Base-by-base conservation (phyloP, 1,284 basidiomycete species). In the Prillingera fragicola region DNA sequence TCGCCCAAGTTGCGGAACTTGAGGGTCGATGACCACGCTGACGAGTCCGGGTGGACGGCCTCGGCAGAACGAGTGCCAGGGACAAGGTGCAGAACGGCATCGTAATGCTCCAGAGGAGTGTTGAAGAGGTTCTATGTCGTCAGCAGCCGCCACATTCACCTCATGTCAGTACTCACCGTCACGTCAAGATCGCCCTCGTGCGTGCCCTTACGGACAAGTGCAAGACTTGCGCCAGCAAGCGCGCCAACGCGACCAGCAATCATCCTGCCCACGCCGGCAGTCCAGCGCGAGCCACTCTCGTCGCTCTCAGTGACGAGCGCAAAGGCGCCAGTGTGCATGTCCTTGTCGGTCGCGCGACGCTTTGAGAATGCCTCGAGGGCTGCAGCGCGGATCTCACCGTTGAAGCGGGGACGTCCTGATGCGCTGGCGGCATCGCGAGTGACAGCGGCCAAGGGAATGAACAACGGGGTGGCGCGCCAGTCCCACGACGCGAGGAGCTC, bases 61-160 rank as follows among this genome's bases (percentile, higher is more conserved):
- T 79, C 72, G 28, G 67, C 65, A 60, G 89, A 86, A n/a, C 88
- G 81, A 3, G 88, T 80, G 12, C 72, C 45, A 0, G 81, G 76
- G 27, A 88, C 75, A 15, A 98, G 77, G 45, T 85, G 78, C 26
- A 98, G 75, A 18, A 95, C 57, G 56, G 95, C 80, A 59, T 96
- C 86, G 65, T 95, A 98, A 61, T 91, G 84, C 8, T 79, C 74
- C 0, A 80, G 78, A 0, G 91, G 85, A 55, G 95, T 89, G 8
- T 79, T 74, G 72, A 97, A 95, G 37, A 97, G 75, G 15, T 78
- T 74, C 84, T 91, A 56, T 14, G n/a, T 5, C n/a, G 15, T n/a
- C 12, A n/a, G 9, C 22, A 12, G 8, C 12, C 7, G 10, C 8
- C 5, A 31, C n/a, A 8, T 28, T n/a, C n/a, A 28, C n/a, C 26